Evolutionary conservation across 2,329 filamentous ascomycete genomes (phyloP), one percentile per base, ranked within the genome.

Genomic region (Hymenoscyphus repandus): DNA sequence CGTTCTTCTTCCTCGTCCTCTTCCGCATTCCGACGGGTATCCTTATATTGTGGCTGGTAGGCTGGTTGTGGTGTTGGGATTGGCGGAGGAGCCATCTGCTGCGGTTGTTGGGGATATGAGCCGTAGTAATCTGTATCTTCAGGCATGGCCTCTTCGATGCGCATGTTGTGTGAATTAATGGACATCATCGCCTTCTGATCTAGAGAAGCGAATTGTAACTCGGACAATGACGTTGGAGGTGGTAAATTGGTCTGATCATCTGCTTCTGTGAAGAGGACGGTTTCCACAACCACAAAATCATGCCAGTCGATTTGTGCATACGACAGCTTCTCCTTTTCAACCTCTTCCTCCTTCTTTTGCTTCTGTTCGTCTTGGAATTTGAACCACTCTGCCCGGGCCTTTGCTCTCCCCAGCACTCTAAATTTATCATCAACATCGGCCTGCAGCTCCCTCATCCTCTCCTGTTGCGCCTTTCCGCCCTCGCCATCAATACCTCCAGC

Each of bases 231-330:
- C 3, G 90, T 93, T 1, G 93, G 93, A 1, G 91, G 86, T 31
- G 92, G 91, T 10, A 99, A 82, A 57, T 93, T 86, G 34, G 84
- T 82, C 56, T 88, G 80, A 59, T 96, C 91, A 67, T 99, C 93
- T 36, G 82, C 80, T 60, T 96, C 91, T 52, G 83, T 90, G 69
- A 99, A 99, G 13, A 90, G 77, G 48, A 99, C 91, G 0, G 91
- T 96, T 70, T 96, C 93, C 40, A 96, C 90, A 17, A 99, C 87
- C 32, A 92, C 85, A 62, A 99, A 99, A 66, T 97, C 92, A 65
- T 95, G 89, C 93, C 93, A 99, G 69, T 99, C 93, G 56, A 99
- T 93, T 62, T 93, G 86, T 1, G 87, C 86, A 68, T 93, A 83
- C 48, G 82, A 75, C 18, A 77, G 72, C 63, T 85, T 84, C 68